phyloP scores from a whole-genome alignment of 345 rosid species.

The Lepidium sativum region DNA sequence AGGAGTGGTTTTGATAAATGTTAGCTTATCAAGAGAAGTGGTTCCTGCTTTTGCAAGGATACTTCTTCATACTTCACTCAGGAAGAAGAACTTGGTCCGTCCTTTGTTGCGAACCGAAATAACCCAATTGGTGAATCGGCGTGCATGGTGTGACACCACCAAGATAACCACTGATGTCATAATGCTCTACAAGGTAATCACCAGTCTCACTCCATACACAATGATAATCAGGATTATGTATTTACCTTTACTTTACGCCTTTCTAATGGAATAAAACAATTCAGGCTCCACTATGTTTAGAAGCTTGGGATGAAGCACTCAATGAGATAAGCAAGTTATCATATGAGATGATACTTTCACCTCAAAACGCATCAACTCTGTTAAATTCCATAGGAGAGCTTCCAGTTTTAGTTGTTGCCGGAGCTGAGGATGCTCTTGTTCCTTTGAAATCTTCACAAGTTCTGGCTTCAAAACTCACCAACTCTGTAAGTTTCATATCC shows the following conservation, averaged over 20 bases:
- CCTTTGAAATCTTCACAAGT: constrained; percentile 68
- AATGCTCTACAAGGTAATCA: constrained; percentile 73
- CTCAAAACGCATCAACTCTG: constrained; percentile 40
- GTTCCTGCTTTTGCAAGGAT: constrained; percentile 87
- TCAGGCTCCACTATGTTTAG: constrained; percentile 74
- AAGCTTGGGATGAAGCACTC: constrained; percentile 95
- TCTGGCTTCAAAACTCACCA: constrained; percentile 62
- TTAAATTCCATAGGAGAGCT: constrained; percentile 55
- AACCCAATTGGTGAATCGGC: constrained; percentile 80
- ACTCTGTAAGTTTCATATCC: constrained; percentile 58
- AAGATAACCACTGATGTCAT: constrained; percentile 71
- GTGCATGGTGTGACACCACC: constrained; percentile 82
- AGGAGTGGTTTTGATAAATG: constrained; percentile 65
- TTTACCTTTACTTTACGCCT: not conserved
- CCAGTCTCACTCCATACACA: not conserved
- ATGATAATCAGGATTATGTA: not conserved
- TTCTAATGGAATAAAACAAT: not conserved
- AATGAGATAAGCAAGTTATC: constrained; percentile 85
- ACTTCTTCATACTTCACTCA: constrained; percentile 74
- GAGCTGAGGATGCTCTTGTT: constrained; percentile 69
- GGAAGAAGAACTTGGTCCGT: constrained; percentile 84
- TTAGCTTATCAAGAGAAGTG: constrained; percentile 78
- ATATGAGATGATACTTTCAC: constrained; percentile 59
- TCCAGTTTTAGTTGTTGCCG: constrained; percentile 66
- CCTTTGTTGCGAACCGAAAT: constrained; percentile 79